Conservation (phyloP, 148 eudicot species). For the Polygonum aviculare region DNA sequence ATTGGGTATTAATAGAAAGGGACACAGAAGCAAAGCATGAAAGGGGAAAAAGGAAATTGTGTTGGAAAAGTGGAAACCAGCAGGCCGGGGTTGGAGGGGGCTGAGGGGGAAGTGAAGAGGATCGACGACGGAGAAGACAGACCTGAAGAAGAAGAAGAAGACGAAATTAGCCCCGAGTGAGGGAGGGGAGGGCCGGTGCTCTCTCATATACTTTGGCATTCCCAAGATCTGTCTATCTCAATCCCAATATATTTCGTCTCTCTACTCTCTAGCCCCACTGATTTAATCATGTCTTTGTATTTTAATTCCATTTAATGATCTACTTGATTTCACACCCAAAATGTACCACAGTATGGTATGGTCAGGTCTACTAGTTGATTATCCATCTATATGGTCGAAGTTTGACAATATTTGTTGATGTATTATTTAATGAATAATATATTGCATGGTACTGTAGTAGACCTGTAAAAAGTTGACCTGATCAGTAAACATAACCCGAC, state of each 20-base stretch:
- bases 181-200: background rate
- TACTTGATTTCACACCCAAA: too few species aligned
- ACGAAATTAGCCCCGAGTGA: too few species aligned
- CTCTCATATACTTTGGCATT: conserved; percentile 5
- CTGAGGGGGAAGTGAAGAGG: background rate
- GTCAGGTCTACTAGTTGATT: too few species aligned
- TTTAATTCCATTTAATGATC: too few species aligned
- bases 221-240: conserved; percentile 8
- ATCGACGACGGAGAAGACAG: background rate
- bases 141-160: too few species aligned
- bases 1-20: background rate
- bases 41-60: background rate
- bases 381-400: too few species aligned
- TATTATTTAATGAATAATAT: too few species aligned
- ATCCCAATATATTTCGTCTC: conserved; percentile 5
- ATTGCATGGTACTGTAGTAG: too few species aligned
- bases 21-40: background rate
- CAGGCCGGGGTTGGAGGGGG: background rate
- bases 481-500: too few species aligned
- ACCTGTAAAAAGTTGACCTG: too few species aligned
- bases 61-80: background rate
- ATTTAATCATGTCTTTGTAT: background rate
- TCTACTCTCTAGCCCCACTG: background rate
- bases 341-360: too few species aligned
- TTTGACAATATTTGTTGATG: too few species aligned